Conservation (phyloP, 805 yeast species). For the Ogataea pignaliae region DNA sequence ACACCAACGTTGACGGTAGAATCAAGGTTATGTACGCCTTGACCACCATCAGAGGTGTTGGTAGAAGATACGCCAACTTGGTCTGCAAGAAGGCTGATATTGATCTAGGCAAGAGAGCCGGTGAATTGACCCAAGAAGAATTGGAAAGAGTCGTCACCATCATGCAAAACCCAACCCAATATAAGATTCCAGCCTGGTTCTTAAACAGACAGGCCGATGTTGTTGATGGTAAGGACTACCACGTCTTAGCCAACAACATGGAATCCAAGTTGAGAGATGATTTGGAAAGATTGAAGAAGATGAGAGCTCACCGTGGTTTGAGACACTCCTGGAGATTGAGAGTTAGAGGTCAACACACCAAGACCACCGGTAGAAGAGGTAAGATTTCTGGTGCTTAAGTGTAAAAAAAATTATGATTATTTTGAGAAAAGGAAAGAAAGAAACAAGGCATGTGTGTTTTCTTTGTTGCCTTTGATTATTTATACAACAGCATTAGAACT, state of each 20-base stretch:
- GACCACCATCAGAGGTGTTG: slow-evolving; percentile 99
- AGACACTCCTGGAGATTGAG: slow-evolving; percentile 99
- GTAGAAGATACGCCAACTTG: slow-evolving; percentile 99
- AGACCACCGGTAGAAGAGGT: slow-evolving; percentile 98
- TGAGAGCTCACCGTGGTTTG: slow-evolving; percentile 99
- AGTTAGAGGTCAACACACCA: slow-evolving; percentile 99
- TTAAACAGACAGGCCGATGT: slow-evolving; percentile 99
- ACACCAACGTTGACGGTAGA: slow-evolving; percentile 99
- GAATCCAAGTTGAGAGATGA: slow-evolving; percentile 99
- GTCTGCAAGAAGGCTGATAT: slow-evolving; percentile 99
- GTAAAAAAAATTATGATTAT: background rate
- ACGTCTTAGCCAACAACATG: slow-evolving; percentile 96
- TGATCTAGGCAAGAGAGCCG: slow-evolving; percentile 97
- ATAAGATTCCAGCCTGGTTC: slow-evolving; percentile 99
- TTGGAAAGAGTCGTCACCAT: slow-evolving; percentile 99
- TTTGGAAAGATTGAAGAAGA: slow-evolving; percentile 99
- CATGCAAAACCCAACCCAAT: slow-evolving; percentile 99
- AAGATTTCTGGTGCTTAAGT: slow-evolving; percentile 40
- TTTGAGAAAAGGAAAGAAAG: too few relatives aligned
- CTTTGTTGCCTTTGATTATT: too few relatives aligned
- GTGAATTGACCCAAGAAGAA: slow-evolving; percentile 99
- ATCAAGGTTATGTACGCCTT: slow-evolving; percentile 99
- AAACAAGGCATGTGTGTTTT: too few relatives aligned
- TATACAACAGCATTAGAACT: too few relatives aligned
- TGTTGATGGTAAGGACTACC: slow-evolving; percentile 98